phyloP scores from a whole-genome alignment of 805 yeast species.

The Lipomyces yamanashiensis region DNA sequence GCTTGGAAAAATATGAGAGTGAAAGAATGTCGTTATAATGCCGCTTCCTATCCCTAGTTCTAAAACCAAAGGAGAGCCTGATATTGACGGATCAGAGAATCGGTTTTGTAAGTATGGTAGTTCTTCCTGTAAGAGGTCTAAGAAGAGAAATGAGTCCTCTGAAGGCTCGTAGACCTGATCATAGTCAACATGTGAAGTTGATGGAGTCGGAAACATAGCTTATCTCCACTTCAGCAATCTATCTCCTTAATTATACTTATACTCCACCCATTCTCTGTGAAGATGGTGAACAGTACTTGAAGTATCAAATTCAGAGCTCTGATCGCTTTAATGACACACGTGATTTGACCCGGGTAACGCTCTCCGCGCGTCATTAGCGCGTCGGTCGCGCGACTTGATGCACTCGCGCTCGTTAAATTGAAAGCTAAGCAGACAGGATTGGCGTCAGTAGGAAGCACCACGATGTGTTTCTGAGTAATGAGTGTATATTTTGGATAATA shows the following conservation, averaged over 20 bases:
- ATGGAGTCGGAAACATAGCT: constrained; percentile 81
- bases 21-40: constrained; percentile 77
- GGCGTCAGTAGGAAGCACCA: too few species aligned
- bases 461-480: too few species aligned
- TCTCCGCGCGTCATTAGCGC: not conserved
- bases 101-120: constrained; percentile 43
- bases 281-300: not conserved
- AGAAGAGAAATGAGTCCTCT: constrained; percentile 84
- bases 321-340: not conserved
- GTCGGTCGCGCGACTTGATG: not conserved
- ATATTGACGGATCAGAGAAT: constrained; percentile 3
- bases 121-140: constrained; percentile 79
- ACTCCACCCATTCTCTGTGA: not conserved
- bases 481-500: too few species aligned
- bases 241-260: not conserved
- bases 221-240: not conserved
- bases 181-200: constrained; percentile 57
- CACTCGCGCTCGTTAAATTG: not conserved
- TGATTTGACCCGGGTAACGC: not conserved
- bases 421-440: not conserved
- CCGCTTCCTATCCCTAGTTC: constrained; percentile 97
- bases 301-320: not conserved
- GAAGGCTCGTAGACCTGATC: constrained; percentile 91
- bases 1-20: constrained; percentile 57
- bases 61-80: constrained; percentile 58